These are phyloP conservation scores for Russula ochroleuca DNA, from an alignment of 768 basidiomycete species.

Conservation along the genomic window DNA sequence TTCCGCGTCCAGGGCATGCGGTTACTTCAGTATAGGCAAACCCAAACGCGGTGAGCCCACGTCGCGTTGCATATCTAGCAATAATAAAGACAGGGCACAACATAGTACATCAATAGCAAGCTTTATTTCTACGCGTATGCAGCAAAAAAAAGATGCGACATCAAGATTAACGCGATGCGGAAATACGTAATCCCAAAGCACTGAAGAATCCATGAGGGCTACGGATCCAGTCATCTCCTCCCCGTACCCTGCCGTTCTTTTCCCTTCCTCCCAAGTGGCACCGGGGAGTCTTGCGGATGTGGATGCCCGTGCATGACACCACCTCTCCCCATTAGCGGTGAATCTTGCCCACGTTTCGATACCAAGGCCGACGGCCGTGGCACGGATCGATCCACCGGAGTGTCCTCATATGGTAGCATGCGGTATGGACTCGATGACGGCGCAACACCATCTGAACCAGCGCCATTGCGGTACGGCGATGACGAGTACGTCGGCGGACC, in stretches of 20 bases:
- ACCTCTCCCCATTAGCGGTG: constrained; percentile 13
- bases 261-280: constrained; percentile 20
- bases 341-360: constrained; percentile 17
- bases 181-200: background rate
- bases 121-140: constrained; percentile 15
- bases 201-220: background rate
- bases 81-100: background rate
- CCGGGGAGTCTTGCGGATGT: constrained; percentile 6
- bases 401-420: constrained; percentile 13
- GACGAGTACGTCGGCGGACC: background rate
- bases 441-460: background rate
- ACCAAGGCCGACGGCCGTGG: constrained; percentile 9
- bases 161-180: background rate
- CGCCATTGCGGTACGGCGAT: constrained; percentile 11
- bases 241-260: constrained; percentile 18
- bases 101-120: constrained; percentile 16
- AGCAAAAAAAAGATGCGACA: background rate
- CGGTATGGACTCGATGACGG: constrained; percentile 7
- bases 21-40: background rate
- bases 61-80: constrained; percentile 3
- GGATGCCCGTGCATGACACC: background rate
- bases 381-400: constrained; percentile 18
- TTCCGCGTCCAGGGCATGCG: background rate
- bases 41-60: background rate
- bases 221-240: constrained; percentile 9